A percentile compares a stretch with the other conserved stretches of the same genome.
Evolutionary conservation across 139 green algal genomes (phyloP).

Genomic region (Picochlorum sp.): DNA sequence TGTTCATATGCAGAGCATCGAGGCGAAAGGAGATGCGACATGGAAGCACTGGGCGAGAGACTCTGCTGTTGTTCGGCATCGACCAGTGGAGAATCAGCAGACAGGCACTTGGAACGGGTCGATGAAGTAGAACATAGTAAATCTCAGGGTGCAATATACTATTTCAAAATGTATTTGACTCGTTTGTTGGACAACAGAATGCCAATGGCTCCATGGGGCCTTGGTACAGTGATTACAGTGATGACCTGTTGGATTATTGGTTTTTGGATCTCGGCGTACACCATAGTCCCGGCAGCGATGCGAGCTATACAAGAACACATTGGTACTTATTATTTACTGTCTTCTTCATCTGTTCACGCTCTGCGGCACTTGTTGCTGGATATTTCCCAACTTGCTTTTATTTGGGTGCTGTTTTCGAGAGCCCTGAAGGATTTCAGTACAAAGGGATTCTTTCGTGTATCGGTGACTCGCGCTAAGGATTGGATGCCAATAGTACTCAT

Average conservation of each 20-base stretch:
- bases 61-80: too few species aligned
- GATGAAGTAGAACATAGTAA: too few species aligned
- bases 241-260: constrained; percentile 75
- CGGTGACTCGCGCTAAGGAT: constrained; percentile 1
- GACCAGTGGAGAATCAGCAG: too few species aligned
- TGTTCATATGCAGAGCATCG: too few species aligned
- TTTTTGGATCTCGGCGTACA: constrained; percentile 66
- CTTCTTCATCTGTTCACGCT: constrained; percentile 31
- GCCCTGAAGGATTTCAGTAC: constrained; percentile 34
- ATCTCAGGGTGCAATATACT: too few species aligned
- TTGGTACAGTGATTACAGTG: constrained; percentile 34
- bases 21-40: too few species aligned
- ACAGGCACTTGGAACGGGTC: too few species aligned
- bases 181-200: too few species aligned
- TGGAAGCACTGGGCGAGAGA: too few species aligned
- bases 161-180: too few species aligned
- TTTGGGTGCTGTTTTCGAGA: constrained; percentile 52
- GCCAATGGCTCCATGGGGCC: constrained; percentile 4
- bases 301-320: constrained; percentile 25
- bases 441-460: constrained; percentile 24
- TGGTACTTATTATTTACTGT: constrained; percentile 23
- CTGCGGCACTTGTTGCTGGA: constrained; percentile 68
- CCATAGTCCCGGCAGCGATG: constrained; percentile 36
- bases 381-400: constrained; percentile 44
- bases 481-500: constrained; percentile 21